phyloP scores from a whole-genome alignment of 495 filamentous ascomycete species.

The Xylaria longipes region DNA sequence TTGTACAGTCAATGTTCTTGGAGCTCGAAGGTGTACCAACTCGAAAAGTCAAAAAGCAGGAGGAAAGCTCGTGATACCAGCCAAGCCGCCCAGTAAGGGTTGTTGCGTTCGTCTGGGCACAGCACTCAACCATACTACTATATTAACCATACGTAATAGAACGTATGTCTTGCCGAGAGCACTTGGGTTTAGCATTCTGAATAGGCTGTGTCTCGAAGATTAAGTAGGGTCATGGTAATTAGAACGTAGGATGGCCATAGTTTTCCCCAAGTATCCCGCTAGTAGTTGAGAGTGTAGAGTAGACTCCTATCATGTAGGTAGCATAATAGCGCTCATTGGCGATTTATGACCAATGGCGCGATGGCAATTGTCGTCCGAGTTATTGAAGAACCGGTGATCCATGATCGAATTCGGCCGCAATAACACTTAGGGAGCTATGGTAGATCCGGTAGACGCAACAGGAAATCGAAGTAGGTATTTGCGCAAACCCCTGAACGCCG shows the following conservation, averaged over 20 bases:
- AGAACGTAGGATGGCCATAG: background rate
- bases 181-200: background rate
- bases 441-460: background rate
- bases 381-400: background rate
- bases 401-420: background rate
- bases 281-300: background rate
- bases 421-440: background rate
- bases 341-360: background rate
- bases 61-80: background rate
- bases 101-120: background rate
- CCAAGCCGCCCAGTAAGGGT: background rate
- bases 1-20: background rate
- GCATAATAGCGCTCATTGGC: background rate
- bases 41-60: background rate
- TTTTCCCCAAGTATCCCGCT: background rate
- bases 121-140: background rate
- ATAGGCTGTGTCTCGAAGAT: background rate
- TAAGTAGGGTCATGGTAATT: background rate
- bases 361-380: background rate
- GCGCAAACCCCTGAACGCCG: conserved; percentile 24
- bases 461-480: conserved; percentile 19
- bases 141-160: too few relatives aligned
- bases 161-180: background rate
- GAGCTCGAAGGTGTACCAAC: background rate
- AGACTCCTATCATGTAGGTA: background rate